Base-by-base conservation (phyloP, 148 eudicot genomes). In the Pouteria glomerata region DNA sequence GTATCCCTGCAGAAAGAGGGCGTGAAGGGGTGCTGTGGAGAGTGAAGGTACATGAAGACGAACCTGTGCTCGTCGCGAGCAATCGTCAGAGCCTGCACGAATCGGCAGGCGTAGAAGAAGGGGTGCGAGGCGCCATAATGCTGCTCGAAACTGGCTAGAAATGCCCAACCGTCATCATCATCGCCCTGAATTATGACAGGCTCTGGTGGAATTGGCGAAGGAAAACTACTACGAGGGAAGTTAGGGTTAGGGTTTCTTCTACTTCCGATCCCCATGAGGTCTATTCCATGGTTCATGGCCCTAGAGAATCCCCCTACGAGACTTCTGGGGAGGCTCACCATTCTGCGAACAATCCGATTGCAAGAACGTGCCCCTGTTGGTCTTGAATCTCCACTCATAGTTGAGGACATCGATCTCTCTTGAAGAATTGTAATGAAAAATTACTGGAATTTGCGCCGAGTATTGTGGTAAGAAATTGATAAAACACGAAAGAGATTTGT, bases 31-130 rank as follows among this genome's bases (percentile, higher is more conserved):
- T 91, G 89, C 41, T 89, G 85, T 12, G 87, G 93, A 24, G 90
- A 83, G 76, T 94, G 98, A 10, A 94, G 76, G 78, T 95, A 91
- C 82, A 95, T 1, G 57, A 95, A 91, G 83, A 95, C 5, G 23
- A 89, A 75, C 78, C 91, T 95, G 26, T 78, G 80, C 76, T 91
- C 98, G 19, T 85, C 84, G 59, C 73, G 68, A 68, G 96, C 91
- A 29, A 91, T 86, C 75, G 83, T 88, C 15, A 95, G 84, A 26
- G 87, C 90, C 57, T 89, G 90, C 44, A 34, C 42, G 60, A 91
- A 89, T 64, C 86, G 82, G 42, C 96, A 89, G n/a, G 90, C 90
- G 68, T 91, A 91, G 84, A 95, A 91, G 66, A 89, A 91, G 1
- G 98, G 97, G 65, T 89, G 98, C 7, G 51, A 66, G 12, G 78